Evolutionary conservation across 441 rosid species (phyloP).

Genomic region (Populus hybrid): DNA sequence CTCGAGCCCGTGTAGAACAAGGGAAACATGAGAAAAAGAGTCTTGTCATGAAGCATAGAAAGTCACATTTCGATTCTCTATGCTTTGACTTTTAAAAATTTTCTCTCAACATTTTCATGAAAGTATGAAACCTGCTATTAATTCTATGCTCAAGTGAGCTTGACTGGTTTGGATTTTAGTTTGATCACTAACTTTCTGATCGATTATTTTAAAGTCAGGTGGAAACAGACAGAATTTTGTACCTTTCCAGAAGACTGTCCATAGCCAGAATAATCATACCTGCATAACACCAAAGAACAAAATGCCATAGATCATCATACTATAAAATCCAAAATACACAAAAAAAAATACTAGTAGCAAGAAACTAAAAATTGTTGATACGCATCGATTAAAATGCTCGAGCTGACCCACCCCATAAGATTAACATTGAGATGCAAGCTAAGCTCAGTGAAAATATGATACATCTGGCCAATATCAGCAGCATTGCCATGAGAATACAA

Average conservation of each 20-base stretch:
- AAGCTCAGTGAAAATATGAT: slow-evolving; percentile 70
- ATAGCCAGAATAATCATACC: slow-evolving; percentile 96
- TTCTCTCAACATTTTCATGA: not conserved
- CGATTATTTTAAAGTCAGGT: not conserved
- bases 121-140: not conserved
- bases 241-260: slow-evolving; percentile 98
- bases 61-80: not conserved
- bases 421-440: slow-evolving; percentile 80
- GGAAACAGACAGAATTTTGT: slow-evolving; percentile 12
- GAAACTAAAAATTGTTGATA: not conserved
- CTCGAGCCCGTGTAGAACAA: not conserved
- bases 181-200: not conserved
- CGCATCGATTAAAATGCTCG: not conserved
- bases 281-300: slow-evolving; percentile 24
- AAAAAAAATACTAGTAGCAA: not conserved
- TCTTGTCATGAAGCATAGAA: not conserved
- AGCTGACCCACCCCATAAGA: slow-evolving; percentile 92
- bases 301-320: not conserved
- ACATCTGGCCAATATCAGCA: slow-evolving; percentile 92
- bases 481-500: slow-evolving; percentile 95
- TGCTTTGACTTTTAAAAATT: not conserved
- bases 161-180: not conserved
- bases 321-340: not conserved
- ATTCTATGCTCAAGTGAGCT: not conserved
- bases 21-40: not conserved